Evolutionary conservation across 2,329 filamentous ascomycete genomes (phyloP).

Genomic region (Gliomastix tumulicola): DNA sequence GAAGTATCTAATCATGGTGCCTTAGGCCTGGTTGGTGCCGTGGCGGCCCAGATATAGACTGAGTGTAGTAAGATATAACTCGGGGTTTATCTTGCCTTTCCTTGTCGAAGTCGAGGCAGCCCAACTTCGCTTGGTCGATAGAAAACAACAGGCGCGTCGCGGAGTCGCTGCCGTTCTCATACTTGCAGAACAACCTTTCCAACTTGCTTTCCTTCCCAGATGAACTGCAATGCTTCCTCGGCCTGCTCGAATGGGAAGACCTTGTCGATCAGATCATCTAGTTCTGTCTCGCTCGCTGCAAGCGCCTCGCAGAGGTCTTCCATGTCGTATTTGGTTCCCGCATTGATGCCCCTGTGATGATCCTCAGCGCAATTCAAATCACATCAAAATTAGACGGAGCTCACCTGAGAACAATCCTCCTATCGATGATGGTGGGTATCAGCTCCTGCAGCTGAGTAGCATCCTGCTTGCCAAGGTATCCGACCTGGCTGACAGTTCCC

Average conservation of each 20-base stretch:
- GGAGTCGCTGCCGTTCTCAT: no score
- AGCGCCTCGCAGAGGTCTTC: constrained; percentile 29
- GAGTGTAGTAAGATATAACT: no score
- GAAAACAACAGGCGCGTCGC: no score
- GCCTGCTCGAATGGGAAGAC: constrained; percentile 28
- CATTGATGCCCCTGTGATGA: constrained; percentile 26
- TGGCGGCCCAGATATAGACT: no score
- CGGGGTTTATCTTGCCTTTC: no score
- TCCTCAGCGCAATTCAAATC: neutral
- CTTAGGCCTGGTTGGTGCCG: no score
- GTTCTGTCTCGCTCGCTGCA: constrained; percentile 21
- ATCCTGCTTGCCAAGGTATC: constrained; percentile 26
- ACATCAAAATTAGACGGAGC: neutral
- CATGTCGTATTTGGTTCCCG: constrained; percentile 27
- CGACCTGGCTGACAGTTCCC: constrained; percentile 32
- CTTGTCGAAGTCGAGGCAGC: no score
- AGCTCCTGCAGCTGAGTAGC: constrained; percentile 21
- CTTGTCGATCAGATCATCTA: constrained; percentile 28
- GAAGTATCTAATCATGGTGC: no score
- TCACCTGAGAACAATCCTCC: constrained; percentile 21
- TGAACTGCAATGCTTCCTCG: constrained; percentile 29
- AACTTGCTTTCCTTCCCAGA: constrained; percentile 34
- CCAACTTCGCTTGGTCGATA: no score
- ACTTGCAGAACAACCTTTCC: constrained; percentile 36
- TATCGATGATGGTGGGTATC: constrained; percentile 25